Evolutionary conservation across 306 rosid genomes (phyloP), one percentile per base, ranked within the genome.

Genomic region (Sindora glabra): DNA sequence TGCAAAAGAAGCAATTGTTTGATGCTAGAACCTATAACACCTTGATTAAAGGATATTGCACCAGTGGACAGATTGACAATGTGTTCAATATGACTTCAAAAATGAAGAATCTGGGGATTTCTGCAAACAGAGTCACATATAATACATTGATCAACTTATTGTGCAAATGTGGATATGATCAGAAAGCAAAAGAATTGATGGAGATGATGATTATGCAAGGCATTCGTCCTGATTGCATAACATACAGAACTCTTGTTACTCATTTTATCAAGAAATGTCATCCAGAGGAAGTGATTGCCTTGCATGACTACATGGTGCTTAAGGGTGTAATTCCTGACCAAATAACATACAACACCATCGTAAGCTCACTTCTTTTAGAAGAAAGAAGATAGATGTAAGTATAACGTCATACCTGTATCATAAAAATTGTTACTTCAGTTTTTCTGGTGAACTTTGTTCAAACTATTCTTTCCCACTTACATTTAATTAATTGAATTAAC

Each of bases 231-330:
- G 81, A 79, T 66, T 48, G 17, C 66, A 59, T 76, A 64, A 73
- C 85, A 49, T 83, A 83, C 63, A 79, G 81, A 48, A 76, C 67
- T 48, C 76, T 83, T 21, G 44, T 79, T 47, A 59, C 69, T 65
- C 54, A 70, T 73, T 70, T 79, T 62, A 65, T 24, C 15, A 73
- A 51, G 74, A 44, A 56, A 59, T 59, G 57, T 18, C 6, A 17
- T 27, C 62, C 70, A 0, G 78, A 79, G 48, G 81, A 77, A 37
- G 83, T 74, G 12, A 32, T 83, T 83, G 81, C 74, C 44, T 55
- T 83, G 40, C 89, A 79, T 63, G 89, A 79, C 59, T 72, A 32
- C 64, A 68, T 83, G 86, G 53, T 83, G 44, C 74, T 77, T 38
- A 59, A 77, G 34, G 85, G 89, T 42, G 85, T 69, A 8, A 55